These are phyloP conservation scores for Macrophomina pseudophaseolina DNA, from an alignment of 2,329 filamentous ascomycete species.

Conservation along the genomic window DNA sequence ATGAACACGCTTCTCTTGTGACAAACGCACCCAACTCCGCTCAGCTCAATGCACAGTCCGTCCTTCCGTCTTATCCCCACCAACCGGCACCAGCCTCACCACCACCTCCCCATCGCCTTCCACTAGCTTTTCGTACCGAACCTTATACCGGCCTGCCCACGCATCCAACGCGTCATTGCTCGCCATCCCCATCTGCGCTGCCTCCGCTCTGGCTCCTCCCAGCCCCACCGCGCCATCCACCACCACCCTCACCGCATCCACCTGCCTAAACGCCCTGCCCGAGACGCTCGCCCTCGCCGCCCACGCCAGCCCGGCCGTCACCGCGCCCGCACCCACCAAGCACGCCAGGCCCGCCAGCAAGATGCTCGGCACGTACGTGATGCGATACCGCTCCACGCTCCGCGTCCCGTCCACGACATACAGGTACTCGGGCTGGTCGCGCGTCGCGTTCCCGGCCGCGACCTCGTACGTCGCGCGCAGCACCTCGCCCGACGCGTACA, in stretches of 20 bases:
- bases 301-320: not conserved
- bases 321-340: not conserved
- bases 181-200: not conserved
- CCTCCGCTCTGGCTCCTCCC: not conserved
- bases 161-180: not conserved
- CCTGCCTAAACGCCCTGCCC: not conserved
- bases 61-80: too few species aligned
- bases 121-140: not conserved
- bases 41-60: too few species aligned
- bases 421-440: conserved; percentile 15
- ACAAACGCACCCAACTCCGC: too few species aligned
- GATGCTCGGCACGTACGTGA: conserved; percentile 31
- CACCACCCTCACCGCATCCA: not conserved
- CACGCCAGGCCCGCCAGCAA: conserved; percentile 24
- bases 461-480: conserved; percentile 31
- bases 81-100: too few species aligned
- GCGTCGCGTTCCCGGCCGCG: conserved; percentile 24
- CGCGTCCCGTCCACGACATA: conserved; percentile 18
- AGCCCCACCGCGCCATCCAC: conserved; percentile 6
- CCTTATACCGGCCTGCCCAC: not conserved
- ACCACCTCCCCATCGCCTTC: not conserved
- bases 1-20: too few species aligned
- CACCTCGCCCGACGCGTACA: conserved; percentile 30
- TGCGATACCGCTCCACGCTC: conserved; percentile 27
- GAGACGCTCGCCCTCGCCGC: not conserved